Percentiles rank a stretch among this genome's conserved stretches.
Conservation (phyloP, 2,329 filamentous ascomycete genomes). For the Neofusicoccum sp. region DNA sequence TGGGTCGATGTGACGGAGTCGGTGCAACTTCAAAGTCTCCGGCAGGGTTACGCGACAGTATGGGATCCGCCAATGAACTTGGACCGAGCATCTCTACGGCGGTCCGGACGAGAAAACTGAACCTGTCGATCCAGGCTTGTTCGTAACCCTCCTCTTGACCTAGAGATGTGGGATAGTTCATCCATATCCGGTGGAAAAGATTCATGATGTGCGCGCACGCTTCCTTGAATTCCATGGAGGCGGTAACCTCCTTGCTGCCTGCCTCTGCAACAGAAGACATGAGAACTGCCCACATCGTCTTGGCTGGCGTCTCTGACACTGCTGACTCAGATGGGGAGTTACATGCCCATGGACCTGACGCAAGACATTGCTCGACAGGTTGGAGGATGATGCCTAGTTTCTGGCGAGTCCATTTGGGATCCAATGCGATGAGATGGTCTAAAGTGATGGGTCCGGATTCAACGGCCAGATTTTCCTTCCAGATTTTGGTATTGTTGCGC, state of each 20-base stretch:
- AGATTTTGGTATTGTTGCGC: conserved; percentile 59
- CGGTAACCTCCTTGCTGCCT: conserved; percentile 84
- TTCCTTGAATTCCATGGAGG: conserved; percentile 78
- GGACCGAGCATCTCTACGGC: conserved; percentile 55
- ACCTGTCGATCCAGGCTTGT: conserved; percentile 51
- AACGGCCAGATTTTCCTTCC: conserved; percentile 71
- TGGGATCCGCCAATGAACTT: conserved; percentile 54
- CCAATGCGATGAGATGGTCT: conserved; percentile 80
- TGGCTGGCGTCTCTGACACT: conserved; percentile 28
- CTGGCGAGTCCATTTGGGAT: conserved; percentile 83
- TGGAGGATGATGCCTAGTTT: conserved; percentile 68
- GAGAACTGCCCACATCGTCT: conserved; percentile 62
- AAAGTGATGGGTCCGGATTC: conserved; percentile 55
- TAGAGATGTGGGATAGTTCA: conserved; percentile 47
- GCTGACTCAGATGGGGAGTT: conserved; percentile 23
- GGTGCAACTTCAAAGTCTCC: conserved; percentile 64
- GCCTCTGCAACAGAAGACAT: conserved; percentile 67
- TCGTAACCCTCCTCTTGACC: conserved; percentile 35
- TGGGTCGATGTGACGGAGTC: conserved; percentile 65
- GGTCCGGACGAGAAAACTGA: conserved; percentile 54
- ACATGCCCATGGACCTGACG: conserved; percentile 49
- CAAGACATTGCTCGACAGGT: conserved; percentile 58
- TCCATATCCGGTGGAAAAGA: conserved; percentile 72
- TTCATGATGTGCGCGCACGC: conserved; percentile 75
- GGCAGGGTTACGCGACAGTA: conserved; percentile 55